Percentiles rank a stretch among this genome's conserved stretches.
phyloP scores from a whole-genome alignment of 75 land plant genomes.

The Cupressus sempervirens region DNA sequence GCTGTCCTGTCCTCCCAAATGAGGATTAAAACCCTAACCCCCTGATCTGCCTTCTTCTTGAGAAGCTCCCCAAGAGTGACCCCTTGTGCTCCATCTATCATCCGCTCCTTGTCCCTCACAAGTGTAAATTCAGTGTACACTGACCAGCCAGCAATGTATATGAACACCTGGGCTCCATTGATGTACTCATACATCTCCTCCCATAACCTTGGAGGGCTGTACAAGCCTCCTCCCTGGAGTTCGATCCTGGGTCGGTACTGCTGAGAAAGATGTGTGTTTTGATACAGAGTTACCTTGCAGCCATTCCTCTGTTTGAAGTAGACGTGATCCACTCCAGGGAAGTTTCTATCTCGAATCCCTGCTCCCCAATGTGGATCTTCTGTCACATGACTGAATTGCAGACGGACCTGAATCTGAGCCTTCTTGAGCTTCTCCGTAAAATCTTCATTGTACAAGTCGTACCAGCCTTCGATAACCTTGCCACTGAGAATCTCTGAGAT shows the following conservation, averaged over 20 bases:
- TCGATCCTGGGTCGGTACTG: conserved; percentile 34
- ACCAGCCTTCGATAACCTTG: conserved; percentile 10
- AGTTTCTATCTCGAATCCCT: conserved; percentile 21
- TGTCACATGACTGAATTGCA: conserved; percentile 46
- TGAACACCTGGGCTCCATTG: conserved; percentile 53
- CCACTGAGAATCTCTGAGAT: conserved; percentile 22
- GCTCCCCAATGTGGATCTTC: conserved; percentile 36
- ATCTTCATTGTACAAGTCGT: conserved; percentile 12
- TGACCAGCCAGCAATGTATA: conserved; percentile 67
- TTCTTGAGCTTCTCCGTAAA: conserved; percentile 22
- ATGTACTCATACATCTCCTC: conserved; percentile 70
- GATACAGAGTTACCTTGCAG: conserved; percentile 49
- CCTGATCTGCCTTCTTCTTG: conserved; percentile 76
- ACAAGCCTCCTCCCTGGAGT: neutral
- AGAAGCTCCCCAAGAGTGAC: conserved; percentile 65
- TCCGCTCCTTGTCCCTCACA: conserved; percentile 52
- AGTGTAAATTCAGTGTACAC: conserved; percentile 46
- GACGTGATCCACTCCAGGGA: conserved; percentile 21
- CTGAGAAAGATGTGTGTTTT: conserved; percentile 45
- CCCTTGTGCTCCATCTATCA: conserved; percentile 44
- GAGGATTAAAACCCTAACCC: conserved; percentile 68
- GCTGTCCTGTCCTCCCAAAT: conserved; percentile 82
- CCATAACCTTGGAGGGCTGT: conserved; percentile 55
- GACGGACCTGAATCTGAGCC: conserved; percentile 37
- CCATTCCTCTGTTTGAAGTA: conserved; percentile 35